Percentiles rank a stretch among this genome's conserved stretches.
Evolutionary conservation across 2,329 filamentous ascomycete genomes (phyloP).

Genomic region (Paradendryphiella salina): DNA sequence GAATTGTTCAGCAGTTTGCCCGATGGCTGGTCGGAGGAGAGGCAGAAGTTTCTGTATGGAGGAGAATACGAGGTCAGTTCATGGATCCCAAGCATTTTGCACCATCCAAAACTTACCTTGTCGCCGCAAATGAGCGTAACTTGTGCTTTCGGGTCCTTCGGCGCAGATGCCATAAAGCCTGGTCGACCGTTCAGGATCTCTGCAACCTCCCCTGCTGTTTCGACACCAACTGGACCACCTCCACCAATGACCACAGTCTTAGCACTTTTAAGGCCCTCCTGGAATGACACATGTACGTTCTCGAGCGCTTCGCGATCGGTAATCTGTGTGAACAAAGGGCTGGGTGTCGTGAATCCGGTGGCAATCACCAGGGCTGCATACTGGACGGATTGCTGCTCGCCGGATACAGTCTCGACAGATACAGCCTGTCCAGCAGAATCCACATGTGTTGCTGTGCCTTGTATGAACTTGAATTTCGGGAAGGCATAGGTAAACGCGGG

Average conservation of each 20-base stretch:
- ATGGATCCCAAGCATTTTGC: no score
- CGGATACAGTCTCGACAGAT: conserved; percentile 39
- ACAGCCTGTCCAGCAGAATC: conserved; percentile 54
- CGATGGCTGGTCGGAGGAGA: conserved; percentile 49
- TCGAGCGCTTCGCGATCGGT: conserved; percentile 39
- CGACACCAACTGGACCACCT: conserved; percentile 56
- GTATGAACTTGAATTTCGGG: conserved; percentile 56
- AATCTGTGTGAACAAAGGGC: conserved; percentile 51
- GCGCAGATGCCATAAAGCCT: conserved; percentile 43
- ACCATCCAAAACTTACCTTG: conserved; percentile 13
- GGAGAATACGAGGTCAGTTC: no score
- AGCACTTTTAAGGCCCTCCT: conserved; percentile 45
- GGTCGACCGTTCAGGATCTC: conserved; percentile 48
- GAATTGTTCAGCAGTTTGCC: conserved; percentile 52
- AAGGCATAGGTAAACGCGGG: conserved; percentile 57
- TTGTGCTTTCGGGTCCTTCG: conserved; percentile 46
- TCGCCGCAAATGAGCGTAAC: conserved; percentile 53
- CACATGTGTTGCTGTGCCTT: conserved; percentile 55
- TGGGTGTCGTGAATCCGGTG: conserved; percentile 56
- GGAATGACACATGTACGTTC: conserved; percentile 44
- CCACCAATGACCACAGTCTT: conserved; percentile 55
- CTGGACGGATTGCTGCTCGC: conserved; percentile 43
- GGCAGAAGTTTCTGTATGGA: conserved; percentile 50
- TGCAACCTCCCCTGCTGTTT: conserved; percentile 56
- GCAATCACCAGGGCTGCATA: conserved; percentile 61